These are phyloP conservation scores for Eremochloa ophiuroides DNA, from an alignment of 176 grass and related monocot species.

Conservation along the genomic window DNA sequence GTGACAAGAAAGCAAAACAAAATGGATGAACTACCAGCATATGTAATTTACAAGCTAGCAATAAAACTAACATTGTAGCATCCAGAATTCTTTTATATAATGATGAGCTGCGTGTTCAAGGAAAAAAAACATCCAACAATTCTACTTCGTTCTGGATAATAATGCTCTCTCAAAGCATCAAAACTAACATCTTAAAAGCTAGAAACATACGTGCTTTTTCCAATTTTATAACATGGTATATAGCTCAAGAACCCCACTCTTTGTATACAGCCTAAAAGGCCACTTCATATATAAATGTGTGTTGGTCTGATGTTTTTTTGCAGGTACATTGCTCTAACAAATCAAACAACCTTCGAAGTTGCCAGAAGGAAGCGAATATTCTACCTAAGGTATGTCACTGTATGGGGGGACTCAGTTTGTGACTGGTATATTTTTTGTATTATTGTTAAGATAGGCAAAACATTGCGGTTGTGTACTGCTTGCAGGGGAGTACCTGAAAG, in stretches of 20 bases:
- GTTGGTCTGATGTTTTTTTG: background rate
- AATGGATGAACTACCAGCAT: background rate
- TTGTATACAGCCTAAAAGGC: background rate
- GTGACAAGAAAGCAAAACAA: background rate
- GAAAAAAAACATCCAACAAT: background rate
- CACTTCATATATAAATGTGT: background rate
- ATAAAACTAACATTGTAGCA: background rate
- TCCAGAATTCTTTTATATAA: background rate
- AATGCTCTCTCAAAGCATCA: background rate
- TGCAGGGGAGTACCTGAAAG: slow-evolving; percentile 73
- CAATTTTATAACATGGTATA: background rate
- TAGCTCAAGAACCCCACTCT: background rate
- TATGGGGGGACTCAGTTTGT: background rate
- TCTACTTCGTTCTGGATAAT: background rate
- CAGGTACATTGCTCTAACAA: slow-evolving; percentile 93
- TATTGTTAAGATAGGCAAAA: background rate
- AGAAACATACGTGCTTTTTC: background rate
- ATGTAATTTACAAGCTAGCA: background rate
- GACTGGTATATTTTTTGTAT: background rate
- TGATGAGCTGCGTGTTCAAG: background rate
- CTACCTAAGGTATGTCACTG: slow-evolving; percentile 72
- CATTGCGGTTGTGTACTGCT: slow-evolving; percentile 7
- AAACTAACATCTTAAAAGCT: background rate
- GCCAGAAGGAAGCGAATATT: slow-evolving; percentile 73
- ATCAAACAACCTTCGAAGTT: slow-evolving; percentile 96